These are phyloP conservation scores for Fusarium multiceps DNA, from an alignment of 2,329 filamentous ascomycete species.

Conservation along the genomic window DNA sequence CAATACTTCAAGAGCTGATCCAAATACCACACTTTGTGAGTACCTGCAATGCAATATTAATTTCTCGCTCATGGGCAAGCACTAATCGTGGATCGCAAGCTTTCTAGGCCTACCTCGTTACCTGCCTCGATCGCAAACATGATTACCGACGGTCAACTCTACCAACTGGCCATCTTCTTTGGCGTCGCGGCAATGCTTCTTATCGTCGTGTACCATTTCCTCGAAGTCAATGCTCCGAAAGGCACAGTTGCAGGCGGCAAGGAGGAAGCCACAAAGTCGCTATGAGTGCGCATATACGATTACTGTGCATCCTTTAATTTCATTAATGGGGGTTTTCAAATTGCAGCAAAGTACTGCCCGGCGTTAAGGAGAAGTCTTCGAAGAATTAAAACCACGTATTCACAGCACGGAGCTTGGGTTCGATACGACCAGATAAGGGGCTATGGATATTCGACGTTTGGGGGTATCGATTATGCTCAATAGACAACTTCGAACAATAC, in stretches of 20 bases:
- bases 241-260: constrained; percentile 27
- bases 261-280: constrained; percentile 25
- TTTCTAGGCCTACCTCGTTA: constrained; percentile 7
- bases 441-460: neutral
- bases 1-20: neutral
- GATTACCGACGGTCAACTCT: constrained; percentile 94
- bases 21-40: constrained; percentile 5
- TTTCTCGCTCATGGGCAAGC: constrained; percentile 2
- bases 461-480: constrained; percentile 12
- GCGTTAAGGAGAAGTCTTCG: constrained; percentile 37
- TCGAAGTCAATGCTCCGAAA: constrained; percentile 82
- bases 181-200: constrained; percentile 90
- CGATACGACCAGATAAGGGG: constrained; percentile 9
- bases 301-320: constrained; percentile 28
- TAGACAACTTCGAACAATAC: neutral
- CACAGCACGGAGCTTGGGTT: constrained; percentile 6
- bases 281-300: constrained; percentile 23
- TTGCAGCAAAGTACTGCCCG: constrained; percentile 29
- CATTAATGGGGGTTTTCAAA: constrained; percentile 14
- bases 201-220: constrained; percentile 94
- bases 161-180: constrained; percentile 91
- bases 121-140: constrained; percentile 65
- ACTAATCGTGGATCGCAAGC: constrained; percentile 28
- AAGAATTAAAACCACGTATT: constrained; percentile 11
- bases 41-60: neutral